Evolutionary conservation across 768 basidiomycete species (phyloP), one percentile per base, ranked within the genome.

Genomic region (Tulasnella sp.): DNA sequence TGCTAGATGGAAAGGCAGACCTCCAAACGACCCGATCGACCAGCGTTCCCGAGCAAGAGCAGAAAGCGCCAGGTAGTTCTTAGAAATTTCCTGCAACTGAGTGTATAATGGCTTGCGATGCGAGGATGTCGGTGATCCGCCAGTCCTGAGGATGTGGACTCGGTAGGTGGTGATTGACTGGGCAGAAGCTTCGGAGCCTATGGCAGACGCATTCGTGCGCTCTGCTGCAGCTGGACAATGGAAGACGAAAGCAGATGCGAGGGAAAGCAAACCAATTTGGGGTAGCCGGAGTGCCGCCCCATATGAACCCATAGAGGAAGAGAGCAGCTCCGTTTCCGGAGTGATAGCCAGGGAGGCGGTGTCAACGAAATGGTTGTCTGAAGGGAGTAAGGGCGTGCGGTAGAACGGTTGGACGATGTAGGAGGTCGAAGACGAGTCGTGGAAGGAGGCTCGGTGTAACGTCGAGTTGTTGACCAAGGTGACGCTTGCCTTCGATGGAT

Each of bases 1-100:
- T 38, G 89, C 90, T 42, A 94, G 85, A 80, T 94, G 93, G 80
- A 91, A 88, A 15, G 93, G 93, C 72, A 94, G 85, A 68, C 88
- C 83, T 17, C 54, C 76, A 29, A 54, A 74, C 17, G 70, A 38
- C 11, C 69, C 77, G 84, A 85, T 74, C 19, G 67, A 71, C 86
- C 86, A 89, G 81, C 83, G 83, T 71, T 81, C 81, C 34, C 82
- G 82, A 2, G 89, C 86, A 12, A 94, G 87, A 37, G 92, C 86
- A 1, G 89, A 85, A 22, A 95, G 86, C 77, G 91, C 91, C 79
- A 91, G 86, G 80, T 87, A 93, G 80, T 89, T 93, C 64, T 83
- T 85, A 22, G 90, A 88, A 79, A 94, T 86, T 74, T 93, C 92
- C 34, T 83, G 80, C 77, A 83, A 80, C 70, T 82, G 83, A 73